phyloP scores from a whole-genome alignment of 2,329 filamentous ascomycete species.

The Leptographium wingfieldii region DNA sequence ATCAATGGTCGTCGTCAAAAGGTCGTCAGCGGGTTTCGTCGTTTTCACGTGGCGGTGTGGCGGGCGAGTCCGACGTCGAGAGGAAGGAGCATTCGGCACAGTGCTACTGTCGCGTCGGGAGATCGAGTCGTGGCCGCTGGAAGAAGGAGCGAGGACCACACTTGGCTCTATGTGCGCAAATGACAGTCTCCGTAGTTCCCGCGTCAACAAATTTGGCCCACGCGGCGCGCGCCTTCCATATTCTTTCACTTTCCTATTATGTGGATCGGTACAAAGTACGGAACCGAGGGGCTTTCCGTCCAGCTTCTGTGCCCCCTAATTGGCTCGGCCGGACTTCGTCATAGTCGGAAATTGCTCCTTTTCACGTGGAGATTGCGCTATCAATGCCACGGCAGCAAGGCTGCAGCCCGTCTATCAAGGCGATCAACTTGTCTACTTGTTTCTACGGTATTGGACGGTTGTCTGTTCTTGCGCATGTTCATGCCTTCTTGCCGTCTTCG shows the following conservation, averaged over 20 bases:
- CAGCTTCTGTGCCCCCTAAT: neutral
- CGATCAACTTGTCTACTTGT: neutral
- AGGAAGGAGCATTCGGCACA: neutral
- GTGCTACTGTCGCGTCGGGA: neutral
- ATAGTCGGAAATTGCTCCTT: neutral
- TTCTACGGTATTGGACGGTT: neutral
- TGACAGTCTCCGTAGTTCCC: constrained; percentile 1
- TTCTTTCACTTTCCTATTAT: neutral
- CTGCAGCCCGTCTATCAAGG: no score
- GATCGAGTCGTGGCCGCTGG: neutral
- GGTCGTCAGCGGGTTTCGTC: neutral
- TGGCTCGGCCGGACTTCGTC: neutral
- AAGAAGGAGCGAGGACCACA: neutral
- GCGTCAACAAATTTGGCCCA: constrained; percentile 18
- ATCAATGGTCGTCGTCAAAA: neutral
- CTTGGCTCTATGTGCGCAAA: neutral
- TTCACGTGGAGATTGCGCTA: neutral
- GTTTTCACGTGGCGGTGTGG: neutral
- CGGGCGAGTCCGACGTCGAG: neutral
- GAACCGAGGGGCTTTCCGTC: neutral
- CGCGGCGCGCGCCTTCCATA: constrained; percentile 8
- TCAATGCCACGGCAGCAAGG: neutral
- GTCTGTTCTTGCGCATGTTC: no score
- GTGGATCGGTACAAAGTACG: neutral
- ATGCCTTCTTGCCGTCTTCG: neutral